A percentile compares a stretch with the other conserved stretches of the same genome.
Conservation (phyloP, 2,329 filamentous ascomycete species). For the Plectosphaerella sp. region DNA sequence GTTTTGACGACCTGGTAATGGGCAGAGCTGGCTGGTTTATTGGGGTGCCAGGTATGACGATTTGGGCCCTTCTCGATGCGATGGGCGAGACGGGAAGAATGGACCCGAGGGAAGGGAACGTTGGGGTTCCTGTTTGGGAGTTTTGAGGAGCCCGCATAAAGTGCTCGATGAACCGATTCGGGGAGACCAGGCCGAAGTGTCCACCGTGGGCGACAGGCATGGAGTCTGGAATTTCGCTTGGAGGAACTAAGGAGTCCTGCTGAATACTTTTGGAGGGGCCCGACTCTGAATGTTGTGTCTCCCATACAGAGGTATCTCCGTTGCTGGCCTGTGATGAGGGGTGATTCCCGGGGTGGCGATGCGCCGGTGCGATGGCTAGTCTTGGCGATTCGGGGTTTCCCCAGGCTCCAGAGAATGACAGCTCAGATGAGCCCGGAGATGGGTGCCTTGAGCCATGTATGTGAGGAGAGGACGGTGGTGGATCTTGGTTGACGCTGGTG, state of each 20-base stretch:
- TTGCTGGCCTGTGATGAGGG: neutral
- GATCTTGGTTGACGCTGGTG: neutral
- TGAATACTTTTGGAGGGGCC: too few species aligned
- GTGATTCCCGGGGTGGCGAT: neutral
- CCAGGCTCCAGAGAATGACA: conserved; percentile 40
- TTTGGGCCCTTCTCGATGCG: too few species aligned
- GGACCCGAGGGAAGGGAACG: conserved; percentile 8
- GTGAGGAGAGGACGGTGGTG: neutral
- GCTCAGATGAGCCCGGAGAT: conserved; percentile 20
- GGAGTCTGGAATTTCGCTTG: conserved; percentile 52
- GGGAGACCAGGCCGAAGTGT: conserved; percentile 34
- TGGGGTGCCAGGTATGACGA: too few species aligned
- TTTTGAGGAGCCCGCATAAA: conserved; percentile 15
- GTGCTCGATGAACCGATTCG: conserved; percentile 44
- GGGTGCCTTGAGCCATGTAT: neutral
- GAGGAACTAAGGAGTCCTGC: conserved; percentile 26
- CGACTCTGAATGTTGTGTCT: too few species aligned
- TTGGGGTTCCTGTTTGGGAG: neutral
- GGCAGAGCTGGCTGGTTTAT: too few species aligned
- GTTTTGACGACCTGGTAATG: too few species aligned
- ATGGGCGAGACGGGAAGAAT: neutral
- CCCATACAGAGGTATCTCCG: neutral
- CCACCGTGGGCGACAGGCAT: conserved; percentile 34
- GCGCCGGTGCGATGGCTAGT: neutral
- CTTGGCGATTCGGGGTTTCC: conserved; percentile 36